Evolutionary conservation across 2,329 filamentous ascomycete genomes (phyloP).

Genomic region (Mariannaea sp.): DNA sequence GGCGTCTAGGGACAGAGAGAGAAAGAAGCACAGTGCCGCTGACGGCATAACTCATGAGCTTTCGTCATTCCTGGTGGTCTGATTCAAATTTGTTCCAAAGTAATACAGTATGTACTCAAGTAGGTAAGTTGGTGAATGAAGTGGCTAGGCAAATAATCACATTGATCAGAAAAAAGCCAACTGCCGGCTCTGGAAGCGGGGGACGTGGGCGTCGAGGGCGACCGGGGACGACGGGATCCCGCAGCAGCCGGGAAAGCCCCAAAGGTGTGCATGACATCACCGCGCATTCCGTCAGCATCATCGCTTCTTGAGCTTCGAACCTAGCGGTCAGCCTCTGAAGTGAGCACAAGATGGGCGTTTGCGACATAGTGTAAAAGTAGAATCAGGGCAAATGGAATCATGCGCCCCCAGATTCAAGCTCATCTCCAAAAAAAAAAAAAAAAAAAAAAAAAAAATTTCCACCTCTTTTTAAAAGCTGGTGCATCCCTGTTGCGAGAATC

Average conservation of each 20-base stretch:
- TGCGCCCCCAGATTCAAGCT: conserved; percentile 32
- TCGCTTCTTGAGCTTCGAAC: conserved; percentile 12
- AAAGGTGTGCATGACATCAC: conserved; percentile 43
- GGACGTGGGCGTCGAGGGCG: no score
- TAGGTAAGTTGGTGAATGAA: no score
- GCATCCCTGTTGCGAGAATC: conserved; percentile 28
- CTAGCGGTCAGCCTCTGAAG: not conserved
- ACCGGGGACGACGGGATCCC: no score
- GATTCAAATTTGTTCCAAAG: no score
- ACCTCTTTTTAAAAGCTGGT: conserved; percentile 31
- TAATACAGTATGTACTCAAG: no score
- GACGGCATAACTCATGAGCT: conserved; percentile 6
- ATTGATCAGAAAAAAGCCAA: conserved; percentile 1
- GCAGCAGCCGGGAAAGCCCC: conserved; percentile 21
- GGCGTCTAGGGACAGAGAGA: no score
- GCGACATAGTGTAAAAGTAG: no score
- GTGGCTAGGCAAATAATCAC: no score
- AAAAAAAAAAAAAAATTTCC: no score
- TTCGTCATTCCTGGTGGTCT: conserved; percentile 23
- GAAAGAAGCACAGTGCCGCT: not conserved
- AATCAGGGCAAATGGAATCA: conserved; percentile 34
- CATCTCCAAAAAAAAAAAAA: no score
- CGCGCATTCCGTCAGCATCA: conserved; percentile 38
- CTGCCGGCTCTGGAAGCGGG: conserved; percentile 22
- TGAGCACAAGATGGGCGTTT: conserved; percentile 3